These are phyloP conservation scores for Smallanthus sonchifolius DNA, from an alignment of 129 eudicot species.

Conservation along the genomic window DNA sequence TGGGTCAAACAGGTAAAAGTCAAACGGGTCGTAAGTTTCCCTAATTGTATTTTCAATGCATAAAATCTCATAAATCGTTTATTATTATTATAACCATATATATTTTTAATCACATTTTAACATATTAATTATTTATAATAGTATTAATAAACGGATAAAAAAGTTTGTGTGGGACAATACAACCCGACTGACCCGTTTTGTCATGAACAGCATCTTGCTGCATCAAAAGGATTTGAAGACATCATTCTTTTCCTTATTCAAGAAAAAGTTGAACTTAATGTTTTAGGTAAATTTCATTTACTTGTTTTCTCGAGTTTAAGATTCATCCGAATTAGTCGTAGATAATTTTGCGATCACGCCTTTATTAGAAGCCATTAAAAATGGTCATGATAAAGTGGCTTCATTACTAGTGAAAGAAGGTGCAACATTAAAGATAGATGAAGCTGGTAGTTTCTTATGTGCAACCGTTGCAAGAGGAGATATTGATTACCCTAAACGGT, in stretches of 20 bases:
- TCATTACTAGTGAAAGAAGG: slow-evolving; percentile 68
- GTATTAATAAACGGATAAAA: neutral
- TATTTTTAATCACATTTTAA: neutral
- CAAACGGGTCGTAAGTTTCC: neutral
- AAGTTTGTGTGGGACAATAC: neutral
- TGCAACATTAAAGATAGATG: slow-evolving; percentile 57
- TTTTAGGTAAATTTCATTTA: slow-evolving; percentile 42
- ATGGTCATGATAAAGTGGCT: slow-evolving; percentile 74
- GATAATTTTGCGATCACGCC: slow-evolving; percentile 90
- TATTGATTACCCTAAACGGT: slow-evolving; percentile 52
- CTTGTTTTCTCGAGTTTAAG: neutral
- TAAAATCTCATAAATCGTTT: too few relatives aligned
- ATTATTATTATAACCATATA: neutral
- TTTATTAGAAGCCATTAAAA: slow-evolving; percentile 78
- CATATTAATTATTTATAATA: neutral
- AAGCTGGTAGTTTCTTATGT: slow-evolving; percentile 73
- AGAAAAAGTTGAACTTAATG: slow-evolving; percentile 61
- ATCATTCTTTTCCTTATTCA: slow-evolving; percentile 65
- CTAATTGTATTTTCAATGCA: neutral
- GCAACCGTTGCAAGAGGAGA: slow-evolving; percentile 71
- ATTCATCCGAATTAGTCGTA: slow-evolving; percentile 18
- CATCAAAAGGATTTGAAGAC: slow-evolving; percentile 82
- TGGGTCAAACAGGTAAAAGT: neutral
- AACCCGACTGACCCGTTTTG: neutral
- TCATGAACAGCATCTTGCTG: slow-evolving; percentile 79